Conservation (phyloP, 192 early-diverging fungal species). For the Pilaira anomala region DNA sequence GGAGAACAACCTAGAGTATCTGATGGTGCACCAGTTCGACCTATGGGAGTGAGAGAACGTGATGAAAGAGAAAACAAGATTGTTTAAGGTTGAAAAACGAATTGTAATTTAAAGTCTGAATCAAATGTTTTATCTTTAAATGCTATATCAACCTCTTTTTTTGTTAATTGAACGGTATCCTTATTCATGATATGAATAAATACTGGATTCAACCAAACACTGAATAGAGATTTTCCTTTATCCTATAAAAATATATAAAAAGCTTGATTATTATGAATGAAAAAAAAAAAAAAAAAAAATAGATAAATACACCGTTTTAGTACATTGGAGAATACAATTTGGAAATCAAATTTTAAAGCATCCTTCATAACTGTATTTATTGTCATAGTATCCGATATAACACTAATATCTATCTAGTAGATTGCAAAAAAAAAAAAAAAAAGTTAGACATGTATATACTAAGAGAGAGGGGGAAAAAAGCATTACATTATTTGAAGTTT, state of each 20-base stretch:
- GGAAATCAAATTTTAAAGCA: not conserved
- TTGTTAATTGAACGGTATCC: constrained; percentile 20
- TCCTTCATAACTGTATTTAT: not conserved
- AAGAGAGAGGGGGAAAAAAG: too few species aligned
- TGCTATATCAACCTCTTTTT: constrained; percentile 41
- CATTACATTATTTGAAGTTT: not conserved
- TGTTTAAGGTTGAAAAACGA: too few species aligned
- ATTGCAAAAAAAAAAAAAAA: not conserved
- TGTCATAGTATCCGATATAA: not conserved
- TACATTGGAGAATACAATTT: not conserved
- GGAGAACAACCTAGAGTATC: constrained; percentile 27
- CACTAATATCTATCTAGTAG: not conserved
- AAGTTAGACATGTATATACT: too few species aligned
- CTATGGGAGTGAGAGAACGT: constrained; percentile 29
- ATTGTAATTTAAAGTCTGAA: too few species aligned
- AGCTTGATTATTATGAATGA: too few species aligned
- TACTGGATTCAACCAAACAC: constrained; percentile 48
- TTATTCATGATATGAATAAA: constrained; percentile 25
- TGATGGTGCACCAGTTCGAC: constrained; percentile 33
- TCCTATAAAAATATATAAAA: not conserved
- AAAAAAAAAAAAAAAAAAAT: too few species aligned
- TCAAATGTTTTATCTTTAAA: constrained; percentile 35
- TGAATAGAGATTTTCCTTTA: constrained; percentile 33
- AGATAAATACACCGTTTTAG: not conserved
- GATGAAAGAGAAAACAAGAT: constrained; percentile 8